Base-by-base conservation (phyloP, 2,329 filamentous ascomycete species). In the Monilinia laxa region DNA sequence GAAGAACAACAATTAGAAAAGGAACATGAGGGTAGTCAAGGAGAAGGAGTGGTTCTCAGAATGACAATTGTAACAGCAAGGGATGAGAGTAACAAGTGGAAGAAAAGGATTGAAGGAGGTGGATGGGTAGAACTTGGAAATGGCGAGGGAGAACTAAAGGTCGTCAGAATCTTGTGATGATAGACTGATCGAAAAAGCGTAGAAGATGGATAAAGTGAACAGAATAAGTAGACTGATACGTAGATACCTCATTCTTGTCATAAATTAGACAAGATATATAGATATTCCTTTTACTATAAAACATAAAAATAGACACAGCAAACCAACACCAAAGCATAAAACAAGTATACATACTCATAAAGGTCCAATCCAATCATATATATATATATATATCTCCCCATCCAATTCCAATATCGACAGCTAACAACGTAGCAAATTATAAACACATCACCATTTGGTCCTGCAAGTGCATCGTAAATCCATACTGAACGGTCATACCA, bases 61-160 rank as follows among this genome's bases (percentile, higher is more conserved):
- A 89, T 93, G 86, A 93, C 91, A 0, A 81, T 94, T 67, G 89
- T 94, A 16, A 80, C 92, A 28, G 90, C 88, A 4, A 83, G 88
- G 49, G 90, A 88, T 70, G 90, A 93, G 79, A 88, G 88, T 70
- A 85, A 81, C 28, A 91, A 89, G 77, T 94, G 90, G 90, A 89
- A 87, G 77, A 92, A 90, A 81, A 87, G 85, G 76, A 80, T 92
- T 18, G 87, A 91, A 35, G 47, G 45, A 1, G 64, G 64, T 20
- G 64, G 64, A 9, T 65, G 47, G 45, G 35, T 65, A 11, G 64
- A 65, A 35, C 11, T 60, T 20, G 62, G 58, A 20, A 35, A 38
- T 16, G 55, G 23, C 3, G 63, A 60, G 45, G 64, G 47, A 20
- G 40, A 47, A 1, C 23, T 64, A 9, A 64, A 45, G 20, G 40